These are phyloP conservation scores for Onygenales sp. DNA, from an alignment of 2,329 filamentous ascomycete species.

Conservation along the genomic window DNA sequence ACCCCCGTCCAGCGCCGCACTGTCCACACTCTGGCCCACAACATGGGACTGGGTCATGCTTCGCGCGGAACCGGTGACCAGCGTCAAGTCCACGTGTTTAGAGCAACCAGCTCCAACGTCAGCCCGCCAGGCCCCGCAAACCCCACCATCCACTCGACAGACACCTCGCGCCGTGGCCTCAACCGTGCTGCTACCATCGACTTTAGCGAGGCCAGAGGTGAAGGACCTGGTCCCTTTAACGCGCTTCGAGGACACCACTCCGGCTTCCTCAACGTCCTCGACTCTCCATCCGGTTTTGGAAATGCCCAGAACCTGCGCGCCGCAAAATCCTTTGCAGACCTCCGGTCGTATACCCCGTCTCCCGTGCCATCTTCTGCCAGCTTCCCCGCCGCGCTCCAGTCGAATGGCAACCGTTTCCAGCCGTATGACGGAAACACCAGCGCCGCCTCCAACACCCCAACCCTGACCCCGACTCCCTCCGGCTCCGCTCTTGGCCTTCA, in stretches of 20 bases:
- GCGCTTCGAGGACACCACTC: constrained; percentile 66
- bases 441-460: constrained; percentile 55
- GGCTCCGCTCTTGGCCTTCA: constrained; percentile 38
- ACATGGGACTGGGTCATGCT: constrained; percentile 84
- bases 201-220: constrained; percentile 73
- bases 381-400: constrained; percentile 61
- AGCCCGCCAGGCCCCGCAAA: constrained; percentile 55
- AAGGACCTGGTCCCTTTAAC: constrained; percentile 62
- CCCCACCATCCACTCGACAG: constrained; percentile 58
- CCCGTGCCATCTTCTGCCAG: constrained; percentile 83
- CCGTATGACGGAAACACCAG: constrained; percentile 46
- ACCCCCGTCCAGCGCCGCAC: constrained; percentile 76
- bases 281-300: constrained; percentile 57
- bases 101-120: constrained; percentile 43
- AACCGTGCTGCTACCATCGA: constrained; percentile 96
- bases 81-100: constrained; percentile 81
- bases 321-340: constrained; percentile 92
- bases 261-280: constrained; percentile 75
- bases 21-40: constrained; percentile 89
- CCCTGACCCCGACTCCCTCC: constrained; percentile 52
- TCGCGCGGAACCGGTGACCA: constrained; percentile 83
- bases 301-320: constrained; percentile 73
- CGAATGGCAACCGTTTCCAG: constrained; percentile 53
- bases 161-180: constrained; percentile 71
- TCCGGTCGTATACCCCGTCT: constrained; percentile 90